Percentiles rank a stretch among this genome's conserved stretches.
These are phyloP conservation scores for Ambispora gerdemannii DNA, from an alignment of 192 early-diverging fungal species.

Conservation along the genomic window DNA sequence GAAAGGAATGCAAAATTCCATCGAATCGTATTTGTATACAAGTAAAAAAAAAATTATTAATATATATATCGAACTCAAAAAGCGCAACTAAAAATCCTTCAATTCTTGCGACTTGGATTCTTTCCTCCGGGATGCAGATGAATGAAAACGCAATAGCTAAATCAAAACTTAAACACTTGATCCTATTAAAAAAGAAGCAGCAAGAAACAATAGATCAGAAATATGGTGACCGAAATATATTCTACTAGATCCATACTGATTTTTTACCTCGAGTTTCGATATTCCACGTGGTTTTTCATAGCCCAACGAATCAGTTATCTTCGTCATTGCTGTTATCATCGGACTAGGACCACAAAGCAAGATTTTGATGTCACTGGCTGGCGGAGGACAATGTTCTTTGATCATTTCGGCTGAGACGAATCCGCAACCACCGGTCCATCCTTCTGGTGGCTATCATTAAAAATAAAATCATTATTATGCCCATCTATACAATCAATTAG, in stretches of 20 bases:
- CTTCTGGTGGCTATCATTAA: slow-evolving; percentile 48
- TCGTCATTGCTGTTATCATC: slow-evolving; percentile 82
- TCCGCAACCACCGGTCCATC: slow-evolving; percentile 81
- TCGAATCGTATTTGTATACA: no score
- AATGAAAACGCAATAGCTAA: no score
- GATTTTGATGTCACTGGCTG: slow-evolving; percentile 79
- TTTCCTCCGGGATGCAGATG: no score
- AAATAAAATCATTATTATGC: not conserved
- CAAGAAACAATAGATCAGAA: not conserved
- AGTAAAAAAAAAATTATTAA: no score
- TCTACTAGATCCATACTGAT: not conserved
- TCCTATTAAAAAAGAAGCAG: slow-evolving; percentile 44
- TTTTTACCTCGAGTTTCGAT: slow-evolving; percentile 59
- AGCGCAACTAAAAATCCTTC: no score
- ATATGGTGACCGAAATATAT: not conserved
- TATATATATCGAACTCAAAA: no score
- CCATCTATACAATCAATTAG: not conserved
- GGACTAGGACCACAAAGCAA: slow-evolving; percentile 90
- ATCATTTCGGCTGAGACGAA: slow-evolving; percentile 88
- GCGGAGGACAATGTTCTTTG: slow-evolving; percentile 62
- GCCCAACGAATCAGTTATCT: slow-evolving; percentile 66
- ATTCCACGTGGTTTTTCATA: slow-evolving; percentile 73
- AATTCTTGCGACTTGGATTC: no score
- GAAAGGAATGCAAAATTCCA: no score
- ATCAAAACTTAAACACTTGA: slow-evolving; percentile 88